phyloP scores from a whole-genome alignment of 768 basidiomycete species.

The Boletus fagicola region DNA sequence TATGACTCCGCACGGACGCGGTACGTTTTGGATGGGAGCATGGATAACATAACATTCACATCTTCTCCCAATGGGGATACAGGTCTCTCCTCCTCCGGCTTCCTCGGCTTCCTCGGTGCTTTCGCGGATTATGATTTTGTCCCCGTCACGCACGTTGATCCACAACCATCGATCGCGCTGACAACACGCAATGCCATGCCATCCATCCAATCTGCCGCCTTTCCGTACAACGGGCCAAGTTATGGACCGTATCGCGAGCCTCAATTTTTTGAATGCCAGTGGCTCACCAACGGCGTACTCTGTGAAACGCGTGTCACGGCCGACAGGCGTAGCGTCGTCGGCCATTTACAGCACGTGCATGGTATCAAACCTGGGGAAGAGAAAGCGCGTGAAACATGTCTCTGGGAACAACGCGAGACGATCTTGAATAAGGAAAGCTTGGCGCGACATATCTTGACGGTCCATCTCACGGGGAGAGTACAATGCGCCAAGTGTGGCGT shows the following conservation, averaged over 20 bases:
- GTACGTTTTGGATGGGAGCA: not conserved
- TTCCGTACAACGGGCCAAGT: not conserved
- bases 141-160: not conserved
- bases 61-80: not conserved
- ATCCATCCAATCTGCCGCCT: not conserved
- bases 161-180: not conserved
- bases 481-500: conserved; percentile 17
- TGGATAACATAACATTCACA: not conserved
- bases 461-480: conserved; percentile 22
- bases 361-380: conserved; percentile 18
- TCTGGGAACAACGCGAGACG: conserved; percentile 20
- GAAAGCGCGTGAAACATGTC: conserved; percentile 13
- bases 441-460: conserved; percentile 25
- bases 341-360: conserved; percentile 18
- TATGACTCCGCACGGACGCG: not conserved
- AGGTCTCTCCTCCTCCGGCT: not conserved
- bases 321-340: conserved; percentile 16
- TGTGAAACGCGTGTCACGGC: conserved; percentile 4
- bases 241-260: not conserved
- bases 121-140: not conserved
- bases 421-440: conserved; percentile 31
- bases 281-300: conserved; percentile 4
- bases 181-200: not conserved
- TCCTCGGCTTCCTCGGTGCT: not conserved
- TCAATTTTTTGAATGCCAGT: conserved; percentile 9